Conservation (phyloP, 768 basidiomycete genomes). For the Dioszegia crocea region DNA sequence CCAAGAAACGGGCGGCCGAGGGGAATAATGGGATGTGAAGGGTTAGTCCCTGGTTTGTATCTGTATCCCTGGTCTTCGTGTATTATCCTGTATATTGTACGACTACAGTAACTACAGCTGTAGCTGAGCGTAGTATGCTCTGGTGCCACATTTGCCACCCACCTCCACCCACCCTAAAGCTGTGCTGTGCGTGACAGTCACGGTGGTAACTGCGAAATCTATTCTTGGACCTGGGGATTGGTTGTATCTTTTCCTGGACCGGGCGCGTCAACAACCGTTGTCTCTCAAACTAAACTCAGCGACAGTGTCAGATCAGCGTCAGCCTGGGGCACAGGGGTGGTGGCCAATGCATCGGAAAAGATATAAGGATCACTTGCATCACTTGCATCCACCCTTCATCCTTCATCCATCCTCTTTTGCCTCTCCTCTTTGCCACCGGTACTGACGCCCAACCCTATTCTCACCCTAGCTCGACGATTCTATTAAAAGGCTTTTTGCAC, state of each 20-base stretch:
- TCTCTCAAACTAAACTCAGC: too few relatives aligned
- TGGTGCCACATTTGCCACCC: neutral
- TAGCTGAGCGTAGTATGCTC: too few relatives aligned
- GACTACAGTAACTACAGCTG: too few relatives aligned
- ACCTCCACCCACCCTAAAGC: neutral
- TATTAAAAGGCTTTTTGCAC: neutral
- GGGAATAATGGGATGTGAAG: neutral
- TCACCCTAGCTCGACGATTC: neutral
- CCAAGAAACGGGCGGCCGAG: slow-evolving; percentile 4
- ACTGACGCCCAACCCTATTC: neutral
- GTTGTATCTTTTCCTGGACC: neutral
- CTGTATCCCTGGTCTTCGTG: neutral
- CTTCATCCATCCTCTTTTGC: neutral
- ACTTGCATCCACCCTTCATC: neutral
- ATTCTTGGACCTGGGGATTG: neutral
- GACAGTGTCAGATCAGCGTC: too few relatives aligned
- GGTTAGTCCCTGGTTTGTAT: too few relatives aligned
- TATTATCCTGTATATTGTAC: neutral
- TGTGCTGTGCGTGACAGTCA: neutral
- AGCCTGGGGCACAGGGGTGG: too few relatives aligned
- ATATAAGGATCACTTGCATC: neutral
- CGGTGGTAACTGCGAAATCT: neutral
- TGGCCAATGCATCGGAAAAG: too few relatives aligned
- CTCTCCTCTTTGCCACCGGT: neutral
- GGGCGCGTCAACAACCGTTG: neutral